Evolutionary conservation across 371 early-diverging fungal species (phyloP).

Genomic region (Mortierella sp.): DNA sequence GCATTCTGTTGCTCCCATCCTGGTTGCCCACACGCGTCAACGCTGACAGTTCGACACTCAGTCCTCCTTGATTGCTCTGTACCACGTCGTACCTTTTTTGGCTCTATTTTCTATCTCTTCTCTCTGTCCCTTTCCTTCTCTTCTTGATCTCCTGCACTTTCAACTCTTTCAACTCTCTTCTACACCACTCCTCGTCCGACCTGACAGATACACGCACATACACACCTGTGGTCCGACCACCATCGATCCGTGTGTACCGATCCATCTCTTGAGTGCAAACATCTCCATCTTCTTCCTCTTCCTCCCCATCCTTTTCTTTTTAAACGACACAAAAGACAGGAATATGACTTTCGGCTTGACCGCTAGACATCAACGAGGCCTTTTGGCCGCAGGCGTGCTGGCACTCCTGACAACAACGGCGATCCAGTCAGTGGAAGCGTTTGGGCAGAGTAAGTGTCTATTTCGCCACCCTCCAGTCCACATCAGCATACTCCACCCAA

Average conservation of each 20-base stretch:
- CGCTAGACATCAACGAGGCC: too few relatives aligned
- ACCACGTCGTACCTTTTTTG: neutral
- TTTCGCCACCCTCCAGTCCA: neutral
- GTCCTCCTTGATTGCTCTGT: neutral
- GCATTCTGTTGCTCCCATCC: neutral
- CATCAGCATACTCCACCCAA: too few relatives aligned
- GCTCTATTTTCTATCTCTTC: neutral
- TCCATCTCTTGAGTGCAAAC: neutral
- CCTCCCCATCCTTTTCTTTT: neutral
- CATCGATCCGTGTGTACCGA: neutral
- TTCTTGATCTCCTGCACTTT: neutral
- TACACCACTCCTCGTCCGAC: neutral
- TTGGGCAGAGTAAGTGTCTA: slow-evolving; percentile 36
- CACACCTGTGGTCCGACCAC: neutral
- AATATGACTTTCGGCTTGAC: too few relatives aligned
- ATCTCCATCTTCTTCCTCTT: neutral
- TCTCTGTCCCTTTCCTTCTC: neutral
- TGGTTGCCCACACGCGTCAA: neutral
- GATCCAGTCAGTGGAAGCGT: slow-evolving; percentile 23
- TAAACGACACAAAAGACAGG: neutral
- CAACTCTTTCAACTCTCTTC: neutral
- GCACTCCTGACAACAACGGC: neutral
- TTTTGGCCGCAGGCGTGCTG: neutral
- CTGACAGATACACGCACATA: neutral
- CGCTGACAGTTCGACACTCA: neutral